Percentiles rank a stretch among this genome's conserved stretches.
These are phyloP conservation scores for Teunomyces tritomae DNA, from an alignment of 805 yeast species.

Conservation along the genomic window DNA sequence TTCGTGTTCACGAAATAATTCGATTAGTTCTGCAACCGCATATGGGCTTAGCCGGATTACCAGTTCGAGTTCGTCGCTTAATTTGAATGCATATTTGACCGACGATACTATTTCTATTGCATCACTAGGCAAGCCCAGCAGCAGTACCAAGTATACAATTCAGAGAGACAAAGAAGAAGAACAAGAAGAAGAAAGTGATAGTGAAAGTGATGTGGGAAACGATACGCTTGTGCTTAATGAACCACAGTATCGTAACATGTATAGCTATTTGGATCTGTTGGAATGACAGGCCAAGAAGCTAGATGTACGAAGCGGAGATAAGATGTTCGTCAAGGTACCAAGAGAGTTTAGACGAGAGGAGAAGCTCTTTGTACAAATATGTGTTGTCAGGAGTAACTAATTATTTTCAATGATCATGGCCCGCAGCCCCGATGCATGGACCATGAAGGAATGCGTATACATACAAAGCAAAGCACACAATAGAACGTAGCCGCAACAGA, in stretches of 20 bases:
- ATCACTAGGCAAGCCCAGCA: not conserved
- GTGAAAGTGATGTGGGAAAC: conserved; percentile 1
- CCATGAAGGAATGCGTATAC: not conserved
- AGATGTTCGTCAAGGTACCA: not conserved
- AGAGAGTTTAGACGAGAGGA: not conserved
- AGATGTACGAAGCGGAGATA: not conserved
- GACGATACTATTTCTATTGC: conserved; percentile 20
- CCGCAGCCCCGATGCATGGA: not conserved
- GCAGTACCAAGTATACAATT: not conserved
- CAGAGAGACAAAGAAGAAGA: not conserved
- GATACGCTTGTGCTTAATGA: conserved; percentile 6
- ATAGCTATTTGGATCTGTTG: conserved; percentile 5
- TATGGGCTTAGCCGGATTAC: conserved; percentile 31
- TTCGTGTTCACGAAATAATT: conserved; percentile 25
- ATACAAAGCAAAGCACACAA: not conserved
- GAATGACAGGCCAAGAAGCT: not conserved
- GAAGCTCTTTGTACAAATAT: too few relatives aligned
- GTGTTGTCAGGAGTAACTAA: not conserved
- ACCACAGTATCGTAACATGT: not conserved
- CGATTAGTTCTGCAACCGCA: conserved; percentile 21
- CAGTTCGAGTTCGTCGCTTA: conserved; percentile 39
- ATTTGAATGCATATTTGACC: conserved; percentile 41
- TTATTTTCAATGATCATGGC: too few relatives aligned
- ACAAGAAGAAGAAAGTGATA: not conserved
- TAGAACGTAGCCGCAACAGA: not conserved